A percentile compares a stretch with the other conserved stretches of the same genome.
Conservation (phyloP, 306 rosid species). For the Sindora glabra region DNA sequence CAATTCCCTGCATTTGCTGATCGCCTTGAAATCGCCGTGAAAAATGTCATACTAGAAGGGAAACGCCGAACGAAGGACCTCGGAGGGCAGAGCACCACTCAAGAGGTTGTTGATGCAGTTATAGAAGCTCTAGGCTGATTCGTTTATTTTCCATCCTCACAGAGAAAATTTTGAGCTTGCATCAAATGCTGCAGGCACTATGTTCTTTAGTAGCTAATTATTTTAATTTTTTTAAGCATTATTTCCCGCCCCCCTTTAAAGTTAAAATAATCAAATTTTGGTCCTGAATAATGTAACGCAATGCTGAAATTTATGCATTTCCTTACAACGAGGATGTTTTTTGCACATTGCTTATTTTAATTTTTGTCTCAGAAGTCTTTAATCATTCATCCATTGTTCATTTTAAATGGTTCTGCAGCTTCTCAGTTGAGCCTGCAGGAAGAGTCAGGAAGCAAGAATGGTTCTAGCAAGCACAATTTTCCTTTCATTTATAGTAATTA, state of each 20-base stretch:
- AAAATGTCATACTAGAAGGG: constrained; percentile 65
- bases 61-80: constrained; percentile 71
- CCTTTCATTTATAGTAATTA: too few relatives aligned
- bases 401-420: too few relatives aligned
- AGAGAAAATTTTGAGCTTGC: not conserved
- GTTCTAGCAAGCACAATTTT: too few relatives aligned
- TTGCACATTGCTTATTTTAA: too few relatives aligned
- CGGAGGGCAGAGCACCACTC: constrained; percentile 75
- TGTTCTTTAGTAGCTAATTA: constrained; percentile 3
- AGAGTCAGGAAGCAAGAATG: too few relatives aligned
- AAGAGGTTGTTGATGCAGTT: constrained; percentile 82
- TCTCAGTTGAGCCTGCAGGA: too few relatives aligned
- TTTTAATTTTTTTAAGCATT: not conserved
- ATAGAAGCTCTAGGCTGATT: constrained; percentile 55
- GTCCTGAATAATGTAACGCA: constrained; percentile 14
- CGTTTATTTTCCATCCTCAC: not conserved
- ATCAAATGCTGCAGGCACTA: not conserved
- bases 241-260: constrained; percentile 7
- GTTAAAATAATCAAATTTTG: constrained; percentile 16
- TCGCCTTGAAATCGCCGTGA: constrained; percentile 74
- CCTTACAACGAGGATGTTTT: too few relatives aligned
- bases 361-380: too few relatives aligned
- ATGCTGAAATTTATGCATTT: not conserved
- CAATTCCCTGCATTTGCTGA: constrained; percentile 92
- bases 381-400: too few relatives aligned